These are phyloP conservation scores for Neurospora sp. DNA, from an alignment of 495 filamentous ascomycete genomes.

Conservation along the genomic window DNA sequence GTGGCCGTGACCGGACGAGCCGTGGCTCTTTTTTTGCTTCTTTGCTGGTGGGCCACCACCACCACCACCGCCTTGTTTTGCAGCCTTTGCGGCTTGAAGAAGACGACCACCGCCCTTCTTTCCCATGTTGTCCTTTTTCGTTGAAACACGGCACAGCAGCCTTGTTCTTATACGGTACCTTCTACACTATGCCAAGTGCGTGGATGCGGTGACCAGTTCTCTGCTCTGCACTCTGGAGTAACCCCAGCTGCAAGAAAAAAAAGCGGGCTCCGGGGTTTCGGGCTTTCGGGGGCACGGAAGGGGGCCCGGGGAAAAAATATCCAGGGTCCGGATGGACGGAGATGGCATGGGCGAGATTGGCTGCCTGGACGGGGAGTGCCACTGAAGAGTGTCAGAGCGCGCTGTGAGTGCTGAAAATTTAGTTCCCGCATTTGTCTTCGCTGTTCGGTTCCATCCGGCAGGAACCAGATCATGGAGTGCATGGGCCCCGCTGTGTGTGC, in stretches of 20 bases:
- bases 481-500: not conserved
- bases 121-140: not conserved
- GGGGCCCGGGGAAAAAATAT: not conserved
- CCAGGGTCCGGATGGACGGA: conserved; percentile 5
- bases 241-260: not conserved
- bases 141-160: not conserved
- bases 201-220: not conserved
- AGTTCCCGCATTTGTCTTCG: conserved; percentile 1
- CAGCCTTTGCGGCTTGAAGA: conserved; percentile 12
- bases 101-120: conserved; percentile 11
- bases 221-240: not conserved
- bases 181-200: not conserved
- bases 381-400: not conserved
- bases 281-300: not conserved
- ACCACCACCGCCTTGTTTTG: conserved; percentile 4
- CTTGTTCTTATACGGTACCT: not conserved
- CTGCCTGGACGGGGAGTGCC: not conserved
- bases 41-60: conserved; percentile 2
- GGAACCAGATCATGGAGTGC: conserved; percentile 1
- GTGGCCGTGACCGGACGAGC: not conserved
- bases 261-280: conserved; percentile 2
- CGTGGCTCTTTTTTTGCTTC: conserved; percentile 9
- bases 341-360: not conserved
- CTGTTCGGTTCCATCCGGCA: conserved; percentile 9
- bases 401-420: conserved; percentile 2